Evolutionary conservation across 768 basidiomycete species (phyloP).

Genomic region (Obba rivulosa): DNA sequence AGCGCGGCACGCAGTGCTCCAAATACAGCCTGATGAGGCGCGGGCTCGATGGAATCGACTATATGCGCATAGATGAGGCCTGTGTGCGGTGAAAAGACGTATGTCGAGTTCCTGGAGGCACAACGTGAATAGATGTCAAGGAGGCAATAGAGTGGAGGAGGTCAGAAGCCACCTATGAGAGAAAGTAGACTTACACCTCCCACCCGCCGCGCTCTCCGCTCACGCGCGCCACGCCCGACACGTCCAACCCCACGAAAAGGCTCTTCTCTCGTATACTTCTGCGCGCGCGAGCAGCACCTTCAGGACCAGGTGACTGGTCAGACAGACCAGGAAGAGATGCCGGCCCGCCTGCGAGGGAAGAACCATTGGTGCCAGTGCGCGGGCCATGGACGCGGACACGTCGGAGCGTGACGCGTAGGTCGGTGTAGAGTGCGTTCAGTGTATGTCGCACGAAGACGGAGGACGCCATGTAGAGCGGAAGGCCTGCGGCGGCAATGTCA

Average conservation of each 20-base stretch:
- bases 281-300: conserved; percentile 1
- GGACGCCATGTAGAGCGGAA: conserved; percentile 67
- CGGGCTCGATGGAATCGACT: conserved; percentile 74
- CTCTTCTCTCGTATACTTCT: conserved; percentile 49
- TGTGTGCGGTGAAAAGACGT: conserved; percentile 62
- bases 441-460: conserved; percentile 68
- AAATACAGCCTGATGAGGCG: conserved; percentile 68
- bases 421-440: conserved; percentile 68
- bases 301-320: too few species aligned
- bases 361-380: conserved; percentile 8
- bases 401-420: conserved; percentile 50
- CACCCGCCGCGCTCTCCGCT: conserved; percentile 59
- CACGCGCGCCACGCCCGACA: conserved; percentile 57
- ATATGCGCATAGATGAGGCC: conserved; percentile 62
- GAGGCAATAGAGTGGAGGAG: conserved; percentile 1
- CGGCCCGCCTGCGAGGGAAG: not conserved
- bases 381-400: conserved; percentile 35
- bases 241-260: conserved; percentile 47
- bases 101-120: conserved; percentile 64
- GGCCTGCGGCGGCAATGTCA: conserved; percentile 37
- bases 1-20: conserved; percentile 40
- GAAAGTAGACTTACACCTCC: conserved; percentile 62
- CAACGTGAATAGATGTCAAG: not conserved
- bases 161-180: too few species aligned
- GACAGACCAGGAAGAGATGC: not conserved